phyloP scores from a whole-genome alignment of 148 eudicot species.

The Tetragonia tetragonoides region DNA sequence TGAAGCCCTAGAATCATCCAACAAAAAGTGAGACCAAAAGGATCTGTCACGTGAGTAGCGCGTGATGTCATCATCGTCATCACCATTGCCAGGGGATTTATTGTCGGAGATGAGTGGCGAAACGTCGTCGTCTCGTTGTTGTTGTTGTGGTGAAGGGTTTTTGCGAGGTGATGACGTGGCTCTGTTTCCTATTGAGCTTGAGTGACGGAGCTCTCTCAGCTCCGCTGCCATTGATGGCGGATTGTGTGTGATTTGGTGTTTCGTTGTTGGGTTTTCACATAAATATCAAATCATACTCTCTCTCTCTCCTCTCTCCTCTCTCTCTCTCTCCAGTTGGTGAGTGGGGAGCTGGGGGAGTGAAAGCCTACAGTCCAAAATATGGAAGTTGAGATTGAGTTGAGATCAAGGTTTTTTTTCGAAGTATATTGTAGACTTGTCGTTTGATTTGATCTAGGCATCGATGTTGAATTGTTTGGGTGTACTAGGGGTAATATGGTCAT shows the following conservation, averaged over 20 bases:
- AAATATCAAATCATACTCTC: not conserved
- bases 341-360: too few relatives aligned
- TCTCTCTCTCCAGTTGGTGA: too few relatives aligned
- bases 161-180: conserved; percentile 62
- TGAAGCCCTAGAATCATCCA: conserved; percentile 50
- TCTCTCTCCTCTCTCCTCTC: not conserved
- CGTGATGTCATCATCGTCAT: conserved; percentile 39
- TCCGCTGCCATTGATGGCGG: conserved; percentile 54
- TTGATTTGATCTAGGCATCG: too few relatives aligned
- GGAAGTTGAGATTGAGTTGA: too few relatives aligned
- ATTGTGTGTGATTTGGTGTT: not conserved
- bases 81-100: conserved; percentile 29
- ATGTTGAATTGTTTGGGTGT: too few relatives aligned
- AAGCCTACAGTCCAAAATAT: too few relatives aligned
- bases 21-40: conserved; percentile 37
- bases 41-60: conserved; percentile 54
- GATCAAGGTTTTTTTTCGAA: too few relatives aligned
- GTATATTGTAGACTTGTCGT: too few relatives aligned
- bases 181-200: conserved; percentile 62
- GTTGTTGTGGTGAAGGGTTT: conserved; percentile 15
- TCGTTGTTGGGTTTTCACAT: not conserved
- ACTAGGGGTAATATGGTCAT: too few relatives aligned
- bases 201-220: conserved; percentile 83
- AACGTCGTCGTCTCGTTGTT: conserved; percentile 48
- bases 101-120: conserved; percentile 48